Conservation (phyloP, 129 eudicot genomes). For the Artemisia annua region DNA sequence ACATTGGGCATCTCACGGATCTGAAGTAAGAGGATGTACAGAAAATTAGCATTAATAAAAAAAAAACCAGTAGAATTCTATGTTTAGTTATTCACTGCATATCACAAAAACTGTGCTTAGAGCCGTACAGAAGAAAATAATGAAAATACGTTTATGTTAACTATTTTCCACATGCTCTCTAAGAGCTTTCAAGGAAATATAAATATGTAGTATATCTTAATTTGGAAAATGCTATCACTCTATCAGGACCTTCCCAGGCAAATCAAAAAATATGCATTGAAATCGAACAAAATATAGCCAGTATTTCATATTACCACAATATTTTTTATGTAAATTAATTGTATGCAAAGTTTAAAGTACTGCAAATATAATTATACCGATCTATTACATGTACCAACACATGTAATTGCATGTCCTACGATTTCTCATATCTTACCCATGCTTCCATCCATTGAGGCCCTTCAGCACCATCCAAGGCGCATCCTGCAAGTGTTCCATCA, state of each 20-base stretch:
- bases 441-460: slow-evolving; percentile 99
- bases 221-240: background rate
- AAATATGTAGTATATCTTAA: no score
- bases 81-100: background rate
- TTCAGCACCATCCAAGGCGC: slow-evolving; percentile 99
- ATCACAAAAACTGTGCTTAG: slow-evolving; percentile 3
- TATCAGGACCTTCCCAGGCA: background rate
- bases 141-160: slow-evolving; percentile 7
- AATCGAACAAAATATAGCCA: background rate
- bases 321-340: slow-evolving; percentile 4
- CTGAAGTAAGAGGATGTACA: slow-evolving; percentile 42
- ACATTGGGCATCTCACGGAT: slow-evolving; percentile 99
- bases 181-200: background rate
- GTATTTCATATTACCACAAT: background rate
- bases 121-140: background rate
- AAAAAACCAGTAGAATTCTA: slow-evolving; percentile 1
- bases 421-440: slow-evolving; percentile 84
- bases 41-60: slow-evolving; percentile 9
- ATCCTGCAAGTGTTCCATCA: slow-evolving; percentile 96
- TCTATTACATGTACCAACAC: slow-evolving; percentile 17
- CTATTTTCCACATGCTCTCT: slow-evolving; percentile 7
- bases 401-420: slow-evolving; percentile 18
- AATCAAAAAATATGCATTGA: background rate
- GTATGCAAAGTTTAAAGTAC: slow-evolving; percentile 22
- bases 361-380: background rate